These are phyloP conservation scores for Penicillium freii DNA, from an alignment of 2,329 filamentous ascomycete species.

Conservation along the genomic window DNA sequence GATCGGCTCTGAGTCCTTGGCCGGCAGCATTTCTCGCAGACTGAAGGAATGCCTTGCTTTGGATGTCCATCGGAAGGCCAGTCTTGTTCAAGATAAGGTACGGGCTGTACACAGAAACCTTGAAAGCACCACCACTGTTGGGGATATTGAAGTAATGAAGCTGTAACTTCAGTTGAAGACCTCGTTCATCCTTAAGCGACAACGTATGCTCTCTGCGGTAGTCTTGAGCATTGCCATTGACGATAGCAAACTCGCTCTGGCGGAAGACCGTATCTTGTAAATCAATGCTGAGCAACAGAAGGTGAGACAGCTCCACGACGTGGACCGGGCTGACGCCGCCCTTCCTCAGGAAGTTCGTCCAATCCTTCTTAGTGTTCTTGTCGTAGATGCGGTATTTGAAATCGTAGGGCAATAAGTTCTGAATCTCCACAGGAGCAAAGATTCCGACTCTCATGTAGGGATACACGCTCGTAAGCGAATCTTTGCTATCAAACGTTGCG, in stretches of 20 bases:
- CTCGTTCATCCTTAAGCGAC: constrained; percentile 79
- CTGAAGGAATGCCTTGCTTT: constrained; percentile 85
- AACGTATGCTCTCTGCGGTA: constrained; percentile 80
- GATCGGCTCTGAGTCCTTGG: constrained; percentile 62
- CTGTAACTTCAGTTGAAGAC: constrained; percentile 73
- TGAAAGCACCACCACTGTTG: constrained; percentile 91
- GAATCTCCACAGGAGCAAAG: constrained; percentile 87
- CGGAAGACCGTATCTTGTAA: constrained; percentile 96
- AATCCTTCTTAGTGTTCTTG: constrained; percentile 97
- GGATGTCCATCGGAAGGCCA: constrained; percentile 80
- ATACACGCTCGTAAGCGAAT: constrained; percentile 79
- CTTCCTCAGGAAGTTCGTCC: constrained; percentile 96
- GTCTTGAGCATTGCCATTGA: constrained; percentile 85
- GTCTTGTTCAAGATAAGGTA: constrained; percentile 96
- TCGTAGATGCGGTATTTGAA: constrained; percentile 99
- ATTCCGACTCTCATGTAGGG: constrained; percentile 93
- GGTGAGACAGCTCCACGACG: constrained; percentile 91
- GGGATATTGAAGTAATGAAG: constrained; percentile 90
- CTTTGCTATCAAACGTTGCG: constrained; percentile 76
- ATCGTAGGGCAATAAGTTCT: constrained; percentile 93
- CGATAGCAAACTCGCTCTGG: constrained; percentile 92
- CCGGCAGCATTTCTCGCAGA: constrained; percentile 80
- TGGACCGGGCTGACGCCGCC: constrained; percentile 96
- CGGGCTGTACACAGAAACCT: constrained; percentile 89
- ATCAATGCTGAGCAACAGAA: constrained; percentile 87